A percentile compares a stretch with the other conserved stretches of the same genome.
Conservation (phyloP, 805 yeast genomes). For the Teunomyces cretensis region DNA sequence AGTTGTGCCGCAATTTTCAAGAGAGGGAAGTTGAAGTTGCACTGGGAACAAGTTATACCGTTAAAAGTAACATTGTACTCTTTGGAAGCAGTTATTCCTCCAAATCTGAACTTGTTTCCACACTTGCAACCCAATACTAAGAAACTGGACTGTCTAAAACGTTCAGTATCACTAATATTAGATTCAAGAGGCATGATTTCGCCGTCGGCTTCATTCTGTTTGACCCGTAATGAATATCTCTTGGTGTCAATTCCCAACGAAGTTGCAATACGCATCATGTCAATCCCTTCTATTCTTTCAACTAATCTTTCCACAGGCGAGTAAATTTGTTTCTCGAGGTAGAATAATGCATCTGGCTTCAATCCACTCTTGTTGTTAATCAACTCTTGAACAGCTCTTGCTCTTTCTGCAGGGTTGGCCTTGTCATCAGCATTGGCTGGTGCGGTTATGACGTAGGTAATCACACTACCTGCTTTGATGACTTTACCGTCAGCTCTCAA, state of each 20-base stretch:
- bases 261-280: slow-evolving; percentile 71
- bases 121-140: slow-evolving; percentile 65
- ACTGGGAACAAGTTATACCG: slow-evolving; percentile 70
- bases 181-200: slow-evolving; percentile 76
- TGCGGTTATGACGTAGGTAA: slow-evolving; percentile 76
- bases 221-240: slow-evolving; percentile 50
- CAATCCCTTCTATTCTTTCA: slow-evolving; percentile 84
- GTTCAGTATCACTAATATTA: slow-evolving; percentile 74
- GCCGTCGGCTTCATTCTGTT: slow-evolving; percentile 35
- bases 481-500: slow-evolving; percentile 81
- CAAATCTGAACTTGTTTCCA: slow-evolving; percentile 59
- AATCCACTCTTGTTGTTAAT: slow-evolving; percentile 49
- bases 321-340: slow-evolving; percentile 83
- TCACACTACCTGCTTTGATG: slow-evolving; percentile 84
- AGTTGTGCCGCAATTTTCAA: slow-evolving; percentile 67
- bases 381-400: slow-evolving; percentile 78
- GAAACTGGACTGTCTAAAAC: slow-evolving; percentile 66
- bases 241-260: slow-evolving; percentile 75
- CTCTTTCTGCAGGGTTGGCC: slow-evolving; percentile 68
- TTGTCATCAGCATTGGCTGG: slow-evolving; percentile 32
- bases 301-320: slow-evolving; percentile 89
- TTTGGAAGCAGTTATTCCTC: slow-evolving; percentile 68
- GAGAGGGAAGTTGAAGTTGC: slow-evolving; percentile 52
- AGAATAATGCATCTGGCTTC: slow-evolving; percentile 73
- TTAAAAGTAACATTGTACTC: slow-evolving; percentile 60